Evolutionary conservation across 225 moss, liverwort and hornwort species (phyloP).

Genomic region (Pseudisothecium myosuroides): DNA sequence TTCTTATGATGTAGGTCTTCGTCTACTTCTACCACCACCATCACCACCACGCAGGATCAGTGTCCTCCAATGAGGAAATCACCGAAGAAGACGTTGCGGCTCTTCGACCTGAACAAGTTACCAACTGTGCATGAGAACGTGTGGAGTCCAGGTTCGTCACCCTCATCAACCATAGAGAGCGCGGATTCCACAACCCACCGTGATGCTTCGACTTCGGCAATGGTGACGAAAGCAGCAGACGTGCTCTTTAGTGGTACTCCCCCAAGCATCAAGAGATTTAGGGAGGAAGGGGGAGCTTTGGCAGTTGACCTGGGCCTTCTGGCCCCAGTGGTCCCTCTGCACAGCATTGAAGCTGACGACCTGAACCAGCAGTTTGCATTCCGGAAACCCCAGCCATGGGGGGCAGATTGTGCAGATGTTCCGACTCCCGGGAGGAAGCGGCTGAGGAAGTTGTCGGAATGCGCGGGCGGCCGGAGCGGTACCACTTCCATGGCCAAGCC

Average conservation of each 20-base stretch:
- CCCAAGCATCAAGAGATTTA: not conserved
- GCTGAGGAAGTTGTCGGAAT: conserved; percentile 20
- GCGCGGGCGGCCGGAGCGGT: not conserved
- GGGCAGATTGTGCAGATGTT: not conserved
- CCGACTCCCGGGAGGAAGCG: conserved; percentile 6
- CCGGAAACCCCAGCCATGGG: not conserved
- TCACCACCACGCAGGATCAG: not conserved
- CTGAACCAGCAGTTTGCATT: not conserved
- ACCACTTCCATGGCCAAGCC: conserved; percentile 1
- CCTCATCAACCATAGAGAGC: conserved; percentile 5
- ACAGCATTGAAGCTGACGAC: not conserved
- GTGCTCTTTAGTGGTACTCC: not conserved
- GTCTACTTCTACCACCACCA: not conserved
- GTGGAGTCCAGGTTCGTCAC: not conserved
- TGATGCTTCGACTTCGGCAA: not conserved
- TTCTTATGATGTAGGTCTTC: not conserved
- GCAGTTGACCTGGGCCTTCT: conserved; percentile 19
- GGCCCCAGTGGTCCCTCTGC: not conserved
- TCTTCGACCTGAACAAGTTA: conserved; percentile 22
- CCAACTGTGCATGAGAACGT: not conserved
- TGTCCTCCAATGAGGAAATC: not conserved
- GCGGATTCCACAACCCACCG: not conserved
- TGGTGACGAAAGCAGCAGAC: not conserved
- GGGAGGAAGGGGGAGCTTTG: not conserved
- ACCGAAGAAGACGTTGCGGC: conserved; percentile 6